Percentiles rank a stretch among this genome's conserved stretches.
Evolutionary conservation across 176 grass and related monocot species (phyloP).

Genomic region (Metroxylon sagu): DNA sequence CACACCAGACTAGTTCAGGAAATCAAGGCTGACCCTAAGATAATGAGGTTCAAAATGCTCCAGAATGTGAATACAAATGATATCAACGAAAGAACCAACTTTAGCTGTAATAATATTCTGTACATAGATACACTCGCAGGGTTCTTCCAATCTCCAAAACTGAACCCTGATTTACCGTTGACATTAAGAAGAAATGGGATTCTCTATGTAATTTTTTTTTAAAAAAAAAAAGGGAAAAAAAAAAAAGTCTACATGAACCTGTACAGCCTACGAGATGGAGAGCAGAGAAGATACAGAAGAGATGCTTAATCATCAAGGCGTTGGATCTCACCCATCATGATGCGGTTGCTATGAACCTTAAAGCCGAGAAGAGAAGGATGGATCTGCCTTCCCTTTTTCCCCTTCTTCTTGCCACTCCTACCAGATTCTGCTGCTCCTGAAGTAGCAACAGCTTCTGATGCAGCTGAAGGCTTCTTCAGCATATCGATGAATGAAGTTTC

Average conservation of each 20-base stretch:
- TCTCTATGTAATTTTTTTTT: too few relatives aligned
- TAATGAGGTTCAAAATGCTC: too few relatives aligned
- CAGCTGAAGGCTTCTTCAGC: conserved; percentile 54
- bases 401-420: conserved; percentile 68
- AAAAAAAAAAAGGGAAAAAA: too few relatives aligned
- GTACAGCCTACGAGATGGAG: conserved; percentile 18
- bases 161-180: too few relatives aligned
- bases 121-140: too few relatives aligned
- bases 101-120: too few relatives aligned
- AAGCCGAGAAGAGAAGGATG: conserved; percentile 95
- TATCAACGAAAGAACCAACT: too few relatives aligned
- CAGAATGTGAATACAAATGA: too few relatives aligned
- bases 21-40: too few relatives aligned
- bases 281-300: conserved; percentile 28
- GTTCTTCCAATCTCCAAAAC: too few relatives aligned
- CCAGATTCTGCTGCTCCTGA: conserved; percentile 28
- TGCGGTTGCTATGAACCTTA: conserved; percentile 97
- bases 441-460: conserved; percentile 19
- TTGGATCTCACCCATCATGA: conserved; percentile 98
- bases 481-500: conserved; percentile 78
- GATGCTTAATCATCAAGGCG: conserved; percentile 48
- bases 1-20: too few relatives aligned
- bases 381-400: conserved; percentile 92
- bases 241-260: conserved; percentile 1
- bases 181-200: too few relatives aligned